These are phyloP conservation scores for Sphagnum tenellum DNA, from an alignment of 225 moss, liverwort and hornwort genomes.

Conservation along the genomic window DNA sequence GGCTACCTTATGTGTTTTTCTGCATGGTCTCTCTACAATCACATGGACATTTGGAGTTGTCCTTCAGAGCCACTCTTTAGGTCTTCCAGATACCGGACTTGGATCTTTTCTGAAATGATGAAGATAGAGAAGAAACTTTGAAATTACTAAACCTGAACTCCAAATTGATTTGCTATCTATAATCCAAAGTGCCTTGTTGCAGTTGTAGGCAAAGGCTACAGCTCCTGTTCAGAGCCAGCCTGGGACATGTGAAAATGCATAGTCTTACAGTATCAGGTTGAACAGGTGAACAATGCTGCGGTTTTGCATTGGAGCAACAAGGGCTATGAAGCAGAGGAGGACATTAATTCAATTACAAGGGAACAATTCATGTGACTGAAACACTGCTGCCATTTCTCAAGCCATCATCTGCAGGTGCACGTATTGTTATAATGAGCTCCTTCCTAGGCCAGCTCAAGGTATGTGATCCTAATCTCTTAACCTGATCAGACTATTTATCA, in stretches of 20 bases:
- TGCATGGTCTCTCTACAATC: too few species aligned
- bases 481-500: too few species aligned
- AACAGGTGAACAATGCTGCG: conserved; percentile 61
- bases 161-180: background rate
- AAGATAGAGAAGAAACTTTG: background rate
- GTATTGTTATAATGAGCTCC: conserved; percentile 41
- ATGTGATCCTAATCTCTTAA: conserved; percentile 1
- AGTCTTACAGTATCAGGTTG: background rate
- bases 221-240: too few species aligned
- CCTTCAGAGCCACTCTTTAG: too few species aligned
- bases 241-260: too few species aligned
- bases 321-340: conserved; percentile 15
- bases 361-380: conserved; percentile 26
- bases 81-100: too few species aligned
- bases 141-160: background rate
- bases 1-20: too few species aligned
- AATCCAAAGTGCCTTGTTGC: too few species aligned
- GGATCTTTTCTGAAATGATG: too few species aligned
- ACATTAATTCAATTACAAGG: conserved; percentile 31
- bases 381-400: conserved; percentile 37
- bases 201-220: too few species aligned
- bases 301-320: conserved; percentile 3
- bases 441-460: conserved; percentile 42
- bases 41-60: too few species aligned
- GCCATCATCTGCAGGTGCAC: conserved; percentile 32